A percentile compares a stretch with the other conserved stretches of the same genome.
Evolutionary conservation across 1,139 yeast species (phyloP).

Genomic region (Geotrichum reessii): DNA sequence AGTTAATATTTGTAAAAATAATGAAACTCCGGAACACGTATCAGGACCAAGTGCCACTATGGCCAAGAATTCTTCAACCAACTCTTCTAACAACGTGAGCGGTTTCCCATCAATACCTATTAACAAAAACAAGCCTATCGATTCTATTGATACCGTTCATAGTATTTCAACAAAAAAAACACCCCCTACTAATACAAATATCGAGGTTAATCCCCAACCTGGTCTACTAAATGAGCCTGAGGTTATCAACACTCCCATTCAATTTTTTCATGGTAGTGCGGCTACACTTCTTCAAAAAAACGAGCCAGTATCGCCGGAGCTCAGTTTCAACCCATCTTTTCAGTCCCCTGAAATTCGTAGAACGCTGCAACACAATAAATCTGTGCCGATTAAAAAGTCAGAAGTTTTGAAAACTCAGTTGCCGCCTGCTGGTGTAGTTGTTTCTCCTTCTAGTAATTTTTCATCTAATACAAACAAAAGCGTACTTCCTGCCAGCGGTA

Average conservation of each 20-base stretch:
- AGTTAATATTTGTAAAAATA: no score
- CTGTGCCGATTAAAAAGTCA: slow-evolving; percentile 43
- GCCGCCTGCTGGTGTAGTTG: background rate
- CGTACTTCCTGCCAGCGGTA: background rate
- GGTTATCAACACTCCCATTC: slow-evolving; percentile 12
- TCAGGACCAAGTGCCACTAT: background rate
- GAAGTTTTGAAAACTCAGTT: slow-evolving; percentile 3
- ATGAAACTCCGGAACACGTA: background rate
- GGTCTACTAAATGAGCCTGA: background rate
- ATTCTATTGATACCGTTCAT: background rate
- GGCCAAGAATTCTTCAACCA: background rate
- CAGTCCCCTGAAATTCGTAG: slow-evolving; percentile 48
- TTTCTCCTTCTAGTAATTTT: background rate
- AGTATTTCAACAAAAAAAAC: background rate
- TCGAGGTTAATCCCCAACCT: background rate
- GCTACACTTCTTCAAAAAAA: slow-evolving; percentile 38
- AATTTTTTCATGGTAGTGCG: slow-evolving; percentile 14
- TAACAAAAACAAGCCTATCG: background rate
- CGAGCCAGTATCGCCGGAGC: slow-evolving; percentile 39
- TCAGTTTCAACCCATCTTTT: slow-evolving; percentile 44
- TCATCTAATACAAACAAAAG: background rate
- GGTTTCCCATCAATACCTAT: no score
- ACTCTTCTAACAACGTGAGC: background rate
- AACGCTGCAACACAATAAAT: slow-evolving; percentile 52
- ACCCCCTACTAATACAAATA: background rate